These are phyloP conservation scores for Cladosporium velox DNA, from an alignment of 2,329 filamentous ascomycete species.

Conservation along the genomic window DNA sequence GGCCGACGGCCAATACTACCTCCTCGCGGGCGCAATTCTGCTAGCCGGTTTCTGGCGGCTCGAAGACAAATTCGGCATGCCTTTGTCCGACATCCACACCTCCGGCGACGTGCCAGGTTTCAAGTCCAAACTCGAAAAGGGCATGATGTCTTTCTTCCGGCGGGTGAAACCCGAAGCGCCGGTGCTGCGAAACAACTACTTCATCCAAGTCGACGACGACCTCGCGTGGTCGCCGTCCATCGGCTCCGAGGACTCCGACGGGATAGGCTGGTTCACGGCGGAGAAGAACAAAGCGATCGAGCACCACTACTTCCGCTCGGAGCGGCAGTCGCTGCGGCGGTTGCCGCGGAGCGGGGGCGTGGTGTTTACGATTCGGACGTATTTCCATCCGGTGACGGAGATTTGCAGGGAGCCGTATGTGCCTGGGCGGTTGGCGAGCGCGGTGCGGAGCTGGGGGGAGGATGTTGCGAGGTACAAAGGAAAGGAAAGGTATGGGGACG, in stretches of 20 bases:
- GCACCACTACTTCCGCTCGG: constrained; percentile 75
- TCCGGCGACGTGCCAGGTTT: constrained; percentile 74
- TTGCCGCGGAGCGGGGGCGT: constrained; percentile 50
- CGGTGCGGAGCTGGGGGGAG: constrained; percentile 77
- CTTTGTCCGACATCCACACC: constrained; percentile 75
- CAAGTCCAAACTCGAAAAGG: constrained; percentile 69
- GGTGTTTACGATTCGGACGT: constrained; percentile 78
- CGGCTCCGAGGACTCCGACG: constrained; percentile 64
- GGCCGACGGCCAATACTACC: constrained; percentile 75
- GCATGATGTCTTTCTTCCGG: constrained; percentile 80
- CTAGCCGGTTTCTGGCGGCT: constrained; percentile 83
- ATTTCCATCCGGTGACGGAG: constrained; percentile 71
- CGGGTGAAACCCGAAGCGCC: constrained; percentile 68
- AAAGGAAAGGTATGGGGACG: constrained; percentile 69
- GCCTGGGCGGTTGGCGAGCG: constrained; percentile 74
- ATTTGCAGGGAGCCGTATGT: constrained; percentile 73
- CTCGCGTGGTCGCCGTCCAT: constrained; percentile 77
- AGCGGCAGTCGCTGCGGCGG: constrained; percentile 69
- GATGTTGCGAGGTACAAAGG: constrained; percentile 79
- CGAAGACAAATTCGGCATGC: constrained; percentile 78
- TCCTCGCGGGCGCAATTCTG: constrained; percentile 74
- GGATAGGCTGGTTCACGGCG: constrained; percentile 70
- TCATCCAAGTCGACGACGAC: constrained; percentile 79
- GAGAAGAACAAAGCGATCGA: constrained; percentile 72
- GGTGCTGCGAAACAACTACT: constrained; percentile 77